A percentile compares a stretch with the other conserved stretches of the same genome.
These are phyloP conservation scores for Neospora caninum DNA, from an alignment of 169 alveolate species.

Conservation along the genomic window DNA sequence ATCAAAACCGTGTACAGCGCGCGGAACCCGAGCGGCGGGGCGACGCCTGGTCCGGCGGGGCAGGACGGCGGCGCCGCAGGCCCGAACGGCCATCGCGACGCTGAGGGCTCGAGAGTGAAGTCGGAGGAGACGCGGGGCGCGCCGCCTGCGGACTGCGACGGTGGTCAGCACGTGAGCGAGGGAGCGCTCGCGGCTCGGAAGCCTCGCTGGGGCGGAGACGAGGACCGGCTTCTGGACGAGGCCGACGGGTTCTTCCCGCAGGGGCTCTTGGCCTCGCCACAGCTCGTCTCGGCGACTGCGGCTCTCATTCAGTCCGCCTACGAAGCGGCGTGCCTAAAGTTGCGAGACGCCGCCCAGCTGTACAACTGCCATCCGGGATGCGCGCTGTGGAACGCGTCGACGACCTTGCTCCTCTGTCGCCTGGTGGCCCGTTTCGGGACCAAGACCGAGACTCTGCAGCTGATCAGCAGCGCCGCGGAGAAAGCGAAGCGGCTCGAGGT, in stretches of 20 bases:
- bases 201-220: background rate
- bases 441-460: constrained; percentile 39
- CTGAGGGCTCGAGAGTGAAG: no score
- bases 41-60: background rate
- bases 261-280: background rate
- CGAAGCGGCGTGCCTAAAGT: constrained; percentile 31
- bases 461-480: constrained; percentile 39
- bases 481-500: constrained; percentile 46
- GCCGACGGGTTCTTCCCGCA: background rate
- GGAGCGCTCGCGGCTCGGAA: no score
- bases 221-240: background rate
- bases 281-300: background rate
- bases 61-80: no score
- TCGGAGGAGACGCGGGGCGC: no score
- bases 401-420: constrained; percentile 29
- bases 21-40: background rate
- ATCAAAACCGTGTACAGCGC: background rate
- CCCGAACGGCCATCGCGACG: no score
- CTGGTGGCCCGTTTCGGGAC: constrained; percentile 4
- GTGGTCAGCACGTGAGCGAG: background rate
- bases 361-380: constrained; percentile 49
- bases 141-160: background rate
- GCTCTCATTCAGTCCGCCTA: constrained; percentile 8
- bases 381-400: constrained; percentile 39
- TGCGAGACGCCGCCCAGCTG: constrained; percentile 45